Evolutionary conservation across 2,329 filamentous ascomycete genomes (phyloP).

Genomic region (Aspergillus costaricaensis): DNA sequence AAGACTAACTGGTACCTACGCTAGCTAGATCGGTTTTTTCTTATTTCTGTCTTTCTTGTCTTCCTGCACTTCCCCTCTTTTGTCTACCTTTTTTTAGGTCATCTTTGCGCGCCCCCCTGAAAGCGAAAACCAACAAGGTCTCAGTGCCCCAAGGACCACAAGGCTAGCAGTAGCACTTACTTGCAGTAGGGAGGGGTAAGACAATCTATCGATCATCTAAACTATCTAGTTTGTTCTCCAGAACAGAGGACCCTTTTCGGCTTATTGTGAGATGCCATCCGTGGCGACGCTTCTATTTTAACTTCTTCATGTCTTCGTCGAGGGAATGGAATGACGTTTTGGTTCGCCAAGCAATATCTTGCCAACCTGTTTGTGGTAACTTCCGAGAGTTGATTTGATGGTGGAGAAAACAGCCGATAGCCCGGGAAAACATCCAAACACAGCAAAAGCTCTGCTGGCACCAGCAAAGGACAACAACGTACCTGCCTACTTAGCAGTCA

Average conservation of each 20-base stretch:
- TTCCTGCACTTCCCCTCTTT: not conserved
- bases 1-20: not conserved
- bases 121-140: not conserved
- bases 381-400: not conserved
- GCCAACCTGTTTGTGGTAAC: not conserved
- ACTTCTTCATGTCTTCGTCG: not conserved
- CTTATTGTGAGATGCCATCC: not conserved
- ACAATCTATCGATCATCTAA: too few relatives aligned
- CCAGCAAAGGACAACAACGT: not conserved
- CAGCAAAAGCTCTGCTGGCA: not conserved
- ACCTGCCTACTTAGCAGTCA: not conserved
- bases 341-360: not conserved
- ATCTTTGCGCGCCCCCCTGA: not conserved
- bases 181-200: too few relatives aligned
- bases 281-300: not conserved
- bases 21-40: not conserved
- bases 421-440: not conserved
- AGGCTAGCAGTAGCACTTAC: not conserved
- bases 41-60: not conserved
- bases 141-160: not conserved
- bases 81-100: conserved; percentile 8
- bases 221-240: too few relatives aligned
- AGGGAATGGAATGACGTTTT: not conserved
- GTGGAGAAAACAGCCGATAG: not conserved
- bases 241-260: not conserved